Evolutionary conservation across 1,139 yeast species (phyloP), one percentile per base, ranked within the genome.

Genomic region (Saccharomyces pastorianus): DNA sequence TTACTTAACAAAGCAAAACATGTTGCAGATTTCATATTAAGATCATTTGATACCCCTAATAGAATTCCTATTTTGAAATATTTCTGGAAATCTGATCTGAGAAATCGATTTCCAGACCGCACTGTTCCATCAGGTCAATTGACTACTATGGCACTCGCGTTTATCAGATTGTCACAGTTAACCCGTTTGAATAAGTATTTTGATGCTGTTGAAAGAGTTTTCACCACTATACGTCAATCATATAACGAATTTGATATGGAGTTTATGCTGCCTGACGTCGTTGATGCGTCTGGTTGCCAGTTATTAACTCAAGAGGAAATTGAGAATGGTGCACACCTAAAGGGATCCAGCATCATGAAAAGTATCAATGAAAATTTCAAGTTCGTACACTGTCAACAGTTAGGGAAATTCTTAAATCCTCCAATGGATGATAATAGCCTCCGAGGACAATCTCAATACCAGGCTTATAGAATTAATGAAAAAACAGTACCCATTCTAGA

Each of bases 21-120:
- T 53, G 73, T 86, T 55, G 95, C 85, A n/a, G 81, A 81, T 56
- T 77, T 84, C 38, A 73, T 87, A 56, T 67, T 84, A 55, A 87
- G 88, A 4, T 83, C 88, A 0, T 87, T 84, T 66, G 83, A 83
- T 53, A 82, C 88, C 4, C 81, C 82, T n/a, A 76, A 83, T 50
- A 81, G 87, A 9, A 71, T 87, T 65, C 95, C 95, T 0, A 71
- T 81, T 51, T 68, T 85, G n/a, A 80, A 82, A 44, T 88, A 81
- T 55, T 78, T 80, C 53, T 81, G 84, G 73, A 64, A 71, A 55
- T 76, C 81, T 6, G 70, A 74, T 54, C 80, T 81, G 2, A 65
- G 75, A 23, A 78, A 78, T 55, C 69, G 73, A 55, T 69, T 72
- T 52, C 78, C 83, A 53, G 79, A 74, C 55, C 82, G 73, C 60